Base-by-base conservation (phyloP, 2,329 filamentous ascomycete genomes). In the Xylariomycetidae sp. region DNA sequence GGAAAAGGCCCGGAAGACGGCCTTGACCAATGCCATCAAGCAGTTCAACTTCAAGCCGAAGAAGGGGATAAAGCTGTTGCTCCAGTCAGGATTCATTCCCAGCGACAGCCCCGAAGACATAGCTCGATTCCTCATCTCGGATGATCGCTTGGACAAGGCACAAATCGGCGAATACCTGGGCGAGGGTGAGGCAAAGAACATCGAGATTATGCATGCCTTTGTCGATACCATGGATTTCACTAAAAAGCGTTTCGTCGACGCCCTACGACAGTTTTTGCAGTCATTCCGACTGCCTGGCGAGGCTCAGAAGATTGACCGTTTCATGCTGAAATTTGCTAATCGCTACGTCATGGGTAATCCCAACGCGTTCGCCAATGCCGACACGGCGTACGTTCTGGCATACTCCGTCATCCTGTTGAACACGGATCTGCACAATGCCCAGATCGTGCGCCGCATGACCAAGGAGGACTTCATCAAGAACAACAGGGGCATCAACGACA, bases 11-110 rank as follows among this genome's bases (percentile, higher is more conserved):
- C 77, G 84, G 42, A 98, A 98, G 64, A 97, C 88, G 6, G 92
- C 92, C 0, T 66, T 97, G 40, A 85, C 82, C 33, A 92, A 94
- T 49, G 90, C 85, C 2, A 84, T 96, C 34, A 80, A 82, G 31
- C 84, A 88, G 42, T 98, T 98, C 72, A 98, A 98, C 58, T 96
- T 90, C 69, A 98, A 98, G 59, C 88, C 94, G 0, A 98, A 98
- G 61, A 80, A 85, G 38, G 94, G 92, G 5, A 77, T 98, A 54
- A 95, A 95, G 56, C 64, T 84, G 12, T 64, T 98, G 13, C 56
- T 97, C 10, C 74, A 85, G 16, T 85, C 94, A 43, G 87, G 88
- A 0, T 96, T 98, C 57, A 95, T 98, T 38, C 64, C 75, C 2
- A 90, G 84, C 35, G 77, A 89, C 33, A 75, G 70, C 6, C 83